A percentile compares a stretch with the other conserved stretches of the same genome.
These are phyloP conservation scores for Eucalyptus albens DNA, from an alignment of 345 rosid genomes.

Conservation along the genomic window DNA sequence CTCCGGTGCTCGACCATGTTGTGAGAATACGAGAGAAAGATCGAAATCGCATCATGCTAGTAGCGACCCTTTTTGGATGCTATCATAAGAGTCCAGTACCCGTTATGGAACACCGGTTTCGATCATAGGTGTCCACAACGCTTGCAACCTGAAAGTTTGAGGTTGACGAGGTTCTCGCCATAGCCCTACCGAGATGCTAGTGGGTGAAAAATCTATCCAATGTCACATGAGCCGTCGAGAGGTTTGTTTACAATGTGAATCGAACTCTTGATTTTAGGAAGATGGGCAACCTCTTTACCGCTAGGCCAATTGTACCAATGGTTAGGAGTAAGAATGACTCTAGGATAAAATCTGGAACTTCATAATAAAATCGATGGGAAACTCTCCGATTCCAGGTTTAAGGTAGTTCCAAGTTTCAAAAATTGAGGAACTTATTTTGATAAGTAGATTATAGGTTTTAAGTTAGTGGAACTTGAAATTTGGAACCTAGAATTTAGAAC, in stretches of 20 bases:
- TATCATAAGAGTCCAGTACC: not conserved
- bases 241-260: not conserved
- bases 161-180: not conserved
- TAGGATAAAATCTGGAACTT: too few relatives aligned
- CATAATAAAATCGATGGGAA: fast-evolving
- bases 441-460: too few relatives aligned
- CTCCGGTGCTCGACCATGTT: too few relatives aligned
- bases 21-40: too few relatives aligned
- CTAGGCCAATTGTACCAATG: fast-evolving
- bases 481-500: too few relatives aligned
- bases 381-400: fast-evolving
- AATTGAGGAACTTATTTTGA: fast-evolving
- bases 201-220: not conserved
- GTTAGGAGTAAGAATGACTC: too few relatives aligned
- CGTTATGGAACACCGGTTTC: not conserved
- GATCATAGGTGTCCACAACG: fast-evolving
- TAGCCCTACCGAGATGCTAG: not conserved
- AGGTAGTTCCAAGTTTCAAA: fast-evolving
- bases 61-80: not conserved
- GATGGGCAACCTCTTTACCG: not conserved
- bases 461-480: too few relatives aligned
- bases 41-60: too few relatives aligned
- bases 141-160: not conserved
- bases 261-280: not conserved
- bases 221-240: not conserved